Evolutionary conservation across 2,329 filamentous ascomycete species (phyloP).

Genomic region (Nemania abortiva): DNA sequence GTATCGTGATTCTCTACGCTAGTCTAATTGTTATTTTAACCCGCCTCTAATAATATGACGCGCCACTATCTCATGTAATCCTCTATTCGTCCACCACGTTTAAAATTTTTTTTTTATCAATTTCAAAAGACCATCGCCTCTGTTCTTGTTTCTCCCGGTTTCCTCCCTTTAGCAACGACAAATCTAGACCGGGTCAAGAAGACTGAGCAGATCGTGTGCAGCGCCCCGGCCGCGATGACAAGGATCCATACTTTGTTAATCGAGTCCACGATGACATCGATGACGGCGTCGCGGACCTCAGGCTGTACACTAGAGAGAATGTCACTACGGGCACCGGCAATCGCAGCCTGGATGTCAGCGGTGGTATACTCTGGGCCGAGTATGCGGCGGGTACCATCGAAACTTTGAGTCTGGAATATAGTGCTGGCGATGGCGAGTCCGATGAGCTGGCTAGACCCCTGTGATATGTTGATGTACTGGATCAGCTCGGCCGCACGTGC

Average conservation of each 20-base stretch:
- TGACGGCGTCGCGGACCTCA: conserved; percentile 22
- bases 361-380: conserved; percentile 8
- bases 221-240: conserved; percentile 26
- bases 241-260: conserved; percentile 35
- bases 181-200: conserved; percentile 7
- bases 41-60: too few species aligned
- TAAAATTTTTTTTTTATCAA: not conserved
- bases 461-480: conserved; percentile 41
- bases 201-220: conserved; percentile 28
- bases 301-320: conserved; percentile 33
- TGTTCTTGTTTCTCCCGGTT: not conserved
- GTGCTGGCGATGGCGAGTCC: conserved; percentile 36
- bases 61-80: too few species aligned
- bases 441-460: conserved; percentile 35
- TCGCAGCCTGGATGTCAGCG: conserved; percentile 35
- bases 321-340: conserved; percentile 38
- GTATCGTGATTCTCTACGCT: too few species aligned
- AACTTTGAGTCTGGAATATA: conserved; percentile 35
- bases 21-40: too few species aligned
- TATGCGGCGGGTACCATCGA: conserved; percentile 24
- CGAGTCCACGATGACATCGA: conserved; percentile 32
- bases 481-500: conserved; percentile 29
- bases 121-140: not conserved
- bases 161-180: not conserved
- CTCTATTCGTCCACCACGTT: not conserved